Conservation (phyloP, 805 yeast species). For the Starmera caribaea region DNA sequence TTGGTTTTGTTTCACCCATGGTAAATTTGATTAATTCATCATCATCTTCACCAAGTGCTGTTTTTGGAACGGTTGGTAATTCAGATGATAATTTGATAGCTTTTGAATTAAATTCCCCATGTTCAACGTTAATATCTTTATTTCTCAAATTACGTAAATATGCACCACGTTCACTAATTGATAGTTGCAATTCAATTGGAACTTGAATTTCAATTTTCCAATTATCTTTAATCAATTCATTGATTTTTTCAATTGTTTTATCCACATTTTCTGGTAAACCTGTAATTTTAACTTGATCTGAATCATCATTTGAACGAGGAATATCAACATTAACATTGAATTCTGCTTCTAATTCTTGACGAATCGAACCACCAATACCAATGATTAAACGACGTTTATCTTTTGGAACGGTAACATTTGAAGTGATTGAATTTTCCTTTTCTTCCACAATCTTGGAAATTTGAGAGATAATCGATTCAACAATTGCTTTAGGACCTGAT, state of each 20-base stretch:
- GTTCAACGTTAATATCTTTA: conserved; percentile 50
- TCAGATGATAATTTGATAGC: conserved; percentile 41
- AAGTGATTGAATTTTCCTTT: conserved; percentile 49
- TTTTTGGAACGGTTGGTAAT: conserved; percentile 38
- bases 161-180: conserved; percentile 60
- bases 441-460: conserved; percentile 54
- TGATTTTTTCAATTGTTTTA: conserved; percentile 52
- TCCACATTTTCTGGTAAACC: conserved; percentile 64
- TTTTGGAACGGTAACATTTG: conserved; percentile 49
- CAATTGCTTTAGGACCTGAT: conserved; percentile 69
- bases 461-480: conserved; percentile 53
- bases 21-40: conserved; percentile 35
- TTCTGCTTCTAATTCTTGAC: conserved; percentile 63
- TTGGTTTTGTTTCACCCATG: conserved; percentile 16
- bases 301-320: conserved; percentile 47
- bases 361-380: conserved; percentile 73
- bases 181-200: conserved; percentile 48
- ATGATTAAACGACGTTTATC: conserved; percentile 67
- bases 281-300: conserved; percentile 41
- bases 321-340: conserved; percentile 53
- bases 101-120: conserved; percentile 38
- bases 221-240: conserved; percentile 50
- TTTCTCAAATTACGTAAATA: conserved; percentile 43
- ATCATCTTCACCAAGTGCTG: conserved; percentile 29
- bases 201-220: conserved; percentile 42